phyloP scores from a whole-genome alignment of 2,329 filamentous ascomycete species.

The Diplodia intermedia region DNA sequence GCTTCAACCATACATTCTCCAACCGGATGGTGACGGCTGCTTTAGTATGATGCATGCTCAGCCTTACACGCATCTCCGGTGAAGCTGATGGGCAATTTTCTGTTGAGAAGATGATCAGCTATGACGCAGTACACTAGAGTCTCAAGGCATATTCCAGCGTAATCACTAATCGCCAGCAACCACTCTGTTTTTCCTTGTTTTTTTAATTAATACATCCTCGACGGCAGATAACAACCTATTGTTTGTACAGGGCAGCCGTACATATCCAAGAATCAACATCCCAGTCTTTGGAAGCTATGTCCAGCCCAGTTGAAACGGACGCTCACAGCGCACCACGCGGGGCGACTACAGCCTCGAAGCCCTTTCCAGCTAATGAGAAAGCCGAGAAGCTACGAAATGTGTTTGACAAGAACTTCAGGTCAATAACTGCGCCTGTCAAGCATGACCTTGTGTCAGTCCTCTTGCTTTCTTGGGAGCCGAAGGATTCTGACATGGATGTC shows the following conservation, averaged over 20 bases:
- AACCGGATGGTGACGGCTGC: not conserved
- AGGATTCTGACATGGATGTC: slow-evolving; percentile 13
- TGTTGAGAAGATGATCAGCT: not conserved
- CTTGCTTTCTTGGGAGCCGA: slow-evolving; percentile 33
- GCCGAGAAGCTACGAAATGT: not conserved
- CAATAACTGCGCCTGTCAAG: slow-evolving; percentile 28
- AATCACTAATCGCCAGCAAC: not conserved
- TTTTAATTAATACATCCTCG: not conserved
- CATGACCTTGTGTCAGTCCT: slow-evolving; percentile 31
- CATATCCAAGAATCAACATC: not conserved
- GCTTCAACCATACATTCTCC: not conserved
- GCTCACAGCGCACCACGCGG: not conserved
- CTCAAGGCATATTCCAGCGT: not conserved
- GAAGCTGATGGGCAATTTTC: not conserved
- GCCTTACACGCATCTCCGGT: not conserved
- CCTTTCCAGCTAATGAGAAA: not conserved
- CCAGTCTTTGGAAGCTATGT: not conserved
- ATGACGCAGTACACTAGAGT: not conserved
- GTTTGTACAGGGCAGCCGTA: not conserved
- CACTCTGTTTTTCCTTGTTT: not conserved
- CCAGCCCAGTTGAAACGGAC: not conserved
- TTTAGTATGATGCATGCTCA: not conserved
- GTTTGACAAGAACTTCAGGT: slow-evolving; percentile 31
- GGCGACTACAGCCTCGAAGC: not conserved
- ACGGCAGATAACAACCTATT: not conserved